A percentile compares a stretch with the other conserved stretches of the same genome.
Conservation (phyloP, 176 grass and related monocot genomes). For the Phoenix roebelenii region DNA sequence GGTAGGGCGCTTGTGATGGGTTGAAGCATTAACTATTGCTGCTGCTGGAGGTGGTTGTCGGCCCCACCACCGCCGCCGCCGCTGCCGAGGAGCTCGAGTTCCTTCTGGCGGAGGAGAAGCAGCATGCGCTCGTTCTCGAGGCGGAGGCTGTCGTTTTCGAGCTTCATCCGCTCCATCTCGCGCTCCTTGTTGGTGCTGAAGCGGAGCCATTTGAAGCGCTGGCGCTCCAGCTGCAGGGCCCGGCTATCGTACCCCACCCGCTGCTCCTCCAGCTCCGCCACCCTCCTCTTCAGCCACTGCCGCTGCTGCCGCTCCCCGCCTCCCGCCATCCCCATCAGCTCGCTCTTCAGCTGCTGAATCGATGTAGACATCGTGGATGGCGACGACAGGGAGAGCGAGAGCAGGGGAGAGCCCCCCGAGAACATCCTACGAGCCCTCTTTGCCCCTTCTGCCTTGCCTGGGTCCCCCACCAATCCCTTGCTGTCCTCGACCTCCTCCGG, state of each 20-base stretch:
- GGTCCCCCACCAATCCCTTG: conserved; percentile 11
- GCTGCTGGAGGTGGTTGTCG: too few relatives aligned
- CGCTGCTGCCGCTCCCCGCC: conserved; percentile 24
- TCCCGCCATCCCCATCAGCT: conserved; percentile 29
- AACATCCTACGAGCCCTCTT: background rate
- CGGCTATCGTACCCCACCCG: conserved; percentile 33
- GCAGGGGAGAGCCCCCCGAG: conserved; percentile 7
- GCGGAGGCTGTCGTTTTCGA: conserved; percentile 42
- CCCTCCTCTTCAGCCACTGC: conserved; percentile 43
- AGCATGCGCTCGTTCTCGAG: conserved; percentile 66
- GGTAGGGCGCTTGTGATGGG: too few relatives aligned
- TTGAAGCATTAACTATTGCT: too few relatives aligned
- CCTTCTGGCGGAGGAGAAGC: conserved; percentile 60
- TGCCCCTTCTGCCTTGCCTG: background rate
- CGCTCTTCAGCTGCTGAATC: conserved; percentile 47
- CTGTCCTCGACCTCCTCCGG: conserved; percentile 20
- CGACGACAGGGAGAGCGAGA: conserved; percentile 34
- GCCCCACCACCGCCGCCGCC: conserved; percentile 16
- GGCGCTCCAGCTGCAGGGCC: conserved; percentile 40
- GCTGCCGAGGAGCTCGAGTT: conserved; percentile 40
- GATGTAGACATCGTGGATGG: conserved; percentile 5
- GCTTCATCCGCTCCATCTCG: conserved; percentile 59
- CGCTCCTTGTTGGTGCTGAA: conserved; percentile 66
- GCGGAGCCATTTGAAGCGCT: conserved; percentile 68
- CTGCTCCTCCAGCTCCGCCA: conserved; percentile 63